phyloP scores from a whole-genome alignment of 2,329 filamentous ascomycete genomes.

The Aureobasidium uvarum region DNA sequence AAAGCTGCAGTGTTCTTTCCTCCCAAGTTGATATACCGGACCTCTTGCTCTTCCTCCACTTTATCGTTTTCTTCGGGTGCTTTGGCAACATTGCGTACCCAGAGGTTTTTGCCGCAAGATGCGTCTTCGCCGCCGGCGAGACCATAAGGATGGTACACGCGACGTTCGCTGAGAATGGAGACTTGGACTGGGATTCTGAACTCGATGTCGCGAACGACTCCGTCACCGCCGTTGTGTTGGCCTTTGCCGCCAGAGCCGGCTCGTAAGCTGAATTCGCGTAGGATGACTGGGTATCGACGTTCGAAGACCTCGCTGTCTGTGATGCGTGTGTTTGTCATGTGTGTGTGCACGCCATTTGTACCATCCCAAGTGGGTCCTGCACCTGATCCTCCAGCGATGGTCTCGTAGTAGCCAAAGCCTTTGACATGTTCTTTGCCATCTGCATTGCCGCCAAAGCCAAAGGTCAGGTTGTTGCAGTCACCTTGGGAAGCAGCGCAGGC shows the following conservation, averaged over 20 bases:
- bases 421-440: slow-evolving; percentile 59
- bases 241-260: slow-evolving; percentile 63
- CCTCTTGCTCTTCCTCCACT: slow-evolving; percentile 33
- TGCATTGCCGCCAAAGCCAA: slow-evolving; percentile 63
- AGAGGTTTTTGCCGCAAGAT: slow-evolving; percentile 77
- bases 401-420: slow-evolving; percentile 86
- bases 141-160: slow-evolving; percentile 77
- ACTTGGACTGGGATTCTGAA: slow-evolving; percentile 75
- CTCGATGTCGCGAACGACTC: slow-evolving; percentile 75
- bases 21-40: slow-evolving; percentile 68
- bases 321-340: slow-evolving; percentile 85
- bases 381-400: slow-evolving; percentile 73
- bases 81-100: slow-evolving; percentile 67
- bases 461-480: slow-evolving; percentile 80
- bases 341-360: slow-evolving; percentile 72
- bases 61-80: slow-evolving; percentile 36
- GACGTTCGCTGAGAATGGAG: slow-evolving; percentile 72
- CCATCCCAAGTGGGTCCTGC: slow-evolving; percentile 72
- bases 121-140: slow-evolving; percentile 79
- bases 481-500: slow-evolving; percentile 78
- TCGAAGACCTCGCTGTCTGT: slow-evolving; percentile 80
- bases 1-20: slow-evolving; percentile 78
- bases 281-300: slow-evolving; percentile 69
- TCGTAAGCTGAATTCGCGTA: slow-evolving; percentile 67
- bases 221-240: slow-evolving; percentile 69